phyloP scores from a whole-genome alignment of 2,329 filamentous ascomycete genomes.

The Alternaria viburni region DNA sequence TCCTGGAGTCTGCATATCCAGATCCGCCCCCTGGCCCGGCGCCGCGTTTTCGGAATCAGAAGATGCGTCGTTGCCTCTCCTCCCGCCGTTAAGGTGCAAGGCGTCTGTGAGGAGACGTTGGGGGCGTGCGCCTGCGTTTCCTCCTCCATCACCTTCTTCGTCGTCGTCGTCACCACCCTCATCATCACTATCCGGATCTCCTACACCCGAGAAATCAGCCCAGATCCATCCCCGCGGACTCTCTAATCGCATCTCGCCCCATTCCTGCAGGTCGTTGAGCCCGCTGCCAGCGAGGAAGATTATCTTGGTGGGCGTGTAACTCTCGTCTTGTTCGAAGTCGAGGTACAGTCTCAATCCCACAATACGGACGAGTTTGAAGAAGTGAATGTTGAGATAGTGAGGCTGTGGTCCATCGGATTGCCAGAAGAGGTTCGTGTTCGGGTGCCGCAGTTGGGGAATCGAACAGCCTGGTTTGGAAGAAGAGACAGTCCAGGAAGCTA shows the following conservation, averaged over 20 bases:
- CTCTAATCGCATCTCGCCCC: conserved; percentile 78
- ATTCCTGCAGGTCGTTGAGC: conserved; percentile 89
- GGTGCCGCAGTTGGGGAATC: conserved; percentile 75
- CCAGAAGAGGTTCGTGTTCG: conserved; percentile 78
- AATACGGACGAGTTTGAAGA: conserved; percentile 81
- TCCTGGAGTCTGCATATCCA: conserved; percentile 11
- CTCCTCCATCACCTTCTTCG: conserved; percentile 24
- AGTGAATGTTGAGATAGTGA: conserved; percentile 82
- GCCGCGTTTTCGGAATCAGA: conserved; percentile 29
- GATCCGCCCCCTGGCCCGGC: not conserved
- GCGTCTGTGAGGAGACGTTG: not conserved
- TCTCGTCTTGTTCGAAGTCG: conserved; percentile 92
- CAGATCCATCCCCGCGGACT: conserved; percentile 90
- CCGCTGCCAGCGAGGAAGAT: conserved; percentile 87
- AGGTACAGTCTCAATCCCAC: conserved; percentile 81
- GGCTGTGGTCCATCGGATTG: conserved; percentile 87
- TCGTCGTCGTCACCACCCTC: conserved; percentile 27
- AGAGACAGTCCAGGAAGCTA: conserved; percentile 83
- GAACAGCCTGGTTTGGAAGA: conserved; percentile 82
- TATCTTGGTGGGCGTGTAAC: conserved; percentile 94
- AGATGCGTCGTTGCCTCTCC: conserved; percentile 1
- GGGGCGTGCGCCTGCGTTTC: conserved; percentile 10
- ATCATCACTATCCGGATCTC: conserved; percentile 45
- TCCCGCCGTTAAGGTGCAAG: not conserved
- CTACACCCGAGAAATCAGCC: conserved; percentile 72